Conservation (phyloP, 306 rosid genomes). For the Quercus alba region DNA sequence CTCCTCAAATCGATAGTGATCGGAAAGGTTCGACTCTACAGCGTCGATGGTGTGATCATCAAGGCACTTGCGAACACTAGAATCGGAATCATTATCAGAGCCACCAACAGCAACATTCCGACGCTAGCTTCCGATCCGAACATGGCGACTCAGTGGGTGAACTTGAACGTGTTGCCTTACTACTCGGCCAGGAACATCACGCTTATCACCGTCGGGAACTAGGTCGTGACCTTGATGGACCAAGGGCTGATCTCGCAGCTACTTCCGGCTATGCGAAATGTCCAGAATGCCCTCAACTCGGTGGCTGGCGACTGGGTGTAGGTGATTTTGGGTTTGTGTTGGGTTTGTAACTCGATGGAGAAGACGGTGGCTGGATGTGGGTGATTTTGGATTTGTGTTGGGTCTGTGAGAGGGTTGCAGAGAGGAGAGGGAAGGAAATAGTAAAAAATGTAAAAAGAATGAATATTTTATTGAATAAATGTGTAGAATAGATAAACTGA, state of each 20-base stretch:
- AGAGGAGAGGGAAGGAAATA: too few relatives aligned
- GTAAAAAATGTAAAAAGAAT: too few relatives aligned
- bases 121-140: conserved; percentile 61
- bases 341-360: too few relatives aligned
- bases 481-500: too few relatives aligned
- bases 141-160: conserved; percentile 65
- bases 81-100: conserved; percentile 53
- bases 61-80: conserved; percentile 64
- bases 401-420: too few relatives aligned
- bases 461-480: too few relatives aligned
- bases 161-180: conserved; percentile 58
- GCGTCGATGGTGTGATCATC: conserved; percentile 61
- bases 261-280: conserved; percentile 70
- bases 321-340: too few relatives aligned
- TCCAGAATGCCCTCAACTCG: conserved; percentile 59
- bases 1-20: conserved; percentile 69
- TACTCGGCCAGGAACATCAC: conserved; percentile 64
- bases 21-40: conserved; percentile 57
- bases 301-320: background rate
- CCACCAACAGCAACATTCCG: conserved; percentile 62
- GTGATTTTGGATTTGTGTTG: too few relatives aligned
- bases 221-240: conserved; percentile 59
- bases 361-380: too few relatives aligned
- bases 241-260: conserved; percentile 51
- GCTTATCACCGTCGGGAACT: conserved; percentile 78